Evolutionary conservation across 805 yeast genomes (phyloP).

Genomic region (Ogataea paradorogensis): DNA sequence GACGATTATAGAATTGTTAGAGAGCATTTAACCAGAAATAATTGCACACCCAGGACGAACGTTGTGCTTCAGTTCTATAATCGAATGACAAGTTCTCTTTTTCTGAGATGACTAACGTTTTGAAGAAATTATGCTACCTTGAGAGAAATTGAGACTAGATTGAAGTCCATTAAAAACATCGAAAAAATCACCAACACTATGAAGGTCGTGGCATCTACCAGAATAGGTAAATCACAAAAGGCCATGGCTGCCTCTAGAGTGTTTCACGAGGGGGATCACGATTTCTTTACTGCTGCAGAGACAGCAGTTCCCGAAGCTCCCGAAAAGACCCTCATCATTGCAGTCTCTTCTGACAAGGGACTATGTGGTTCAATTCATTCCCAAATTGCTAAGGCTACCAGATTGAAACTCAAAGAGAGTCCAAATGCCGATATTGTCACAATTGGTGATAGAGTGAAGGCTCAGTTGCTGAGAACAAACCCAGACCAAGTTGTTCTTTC

Average conservation of each 20-base stretch:
- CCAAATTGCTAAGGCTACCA: conserved; percentile 86
- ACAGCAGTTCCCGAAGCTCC: conserved; percentile 50
- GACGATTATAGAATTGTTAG: neutral
- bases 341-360: conserved; percentile 95
- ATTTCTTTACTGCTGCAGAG: conserved; percentile 79
- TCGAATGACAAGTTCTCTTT: neutral
- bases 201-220: conserved; percentile 98
- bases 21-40: no score
- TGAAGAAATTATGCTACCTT: conserved; percentile 92
- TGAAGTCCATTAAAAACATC: conserved; percentile 96
- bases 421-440: conserved; percentile 77
- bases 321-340: conserved; percentile 72
- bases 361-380: conserved; percentile 98
- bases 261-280: conserved; percentile 75
- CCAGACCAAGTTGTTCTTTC: conserved; percentile 66
- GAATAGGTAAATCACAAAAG: conserved; percentile 91
- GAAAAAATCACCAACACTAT: conserved; percentile 99
- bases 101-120: conserved; percentile 10
- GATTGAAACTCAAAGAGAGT: conserved; percentile 57
- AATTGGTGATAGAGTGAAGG: conserved; percentile 92
- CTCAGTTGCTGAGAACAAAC: conserved; percentile 83
- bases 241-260: conserved; percentile 87
- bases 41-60: no score
- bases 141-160: conserved; percentile 97
- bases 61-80: neutral